Evolutionary conservation across 2,329 filamentous ascomycete species (phyloP), one percentile per base, ranked within the genome.

Genomic region (Xylaria sp.): DNA sequence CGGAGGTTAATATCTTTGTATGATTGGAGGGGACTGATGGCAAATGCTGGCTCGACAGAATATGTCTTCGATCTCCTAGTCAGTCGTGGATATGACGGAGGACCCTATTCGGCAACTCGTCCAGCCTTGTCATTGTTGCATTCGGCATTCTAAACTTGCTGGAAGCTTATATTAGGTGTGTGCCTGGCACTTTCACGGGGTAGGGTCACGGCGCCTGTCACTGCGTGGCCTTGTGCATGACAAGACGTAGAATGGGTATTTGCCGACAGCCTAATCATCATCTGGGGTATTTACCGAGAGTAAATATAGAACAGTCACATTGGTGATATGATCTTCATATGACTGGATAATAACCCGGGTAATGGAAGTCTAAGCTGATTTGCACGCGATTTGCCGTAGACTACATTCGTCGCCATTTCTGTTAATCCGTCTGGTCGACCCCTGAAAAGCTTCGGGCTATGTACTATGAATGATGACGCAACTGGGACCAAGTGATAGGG

Each of bases 301-400:
- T 63, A 53, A n/a, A 56, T 63, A 66, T 67, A 63, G 56, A 42
- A 59, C 60, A 58, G 44, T 54, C 56, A 51, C 58, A 57, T 54
- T 13, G 31, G 45, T 54, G 50, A 39, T 49, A 27, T 53, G 33
- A 38, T 65, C 38, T 61, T 42, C 36, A 68, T 63, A 61, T 64
- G 13, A 53, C 65, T 66, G 59, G 65, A 58, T 69, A 68, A 69
- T 66, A 36, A 62, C 4, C 65, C 68, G 68, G 68, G 20, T 69
- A 66, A 68, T 65, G 53, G 63, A 33, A 49, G 13, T 13, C 54
- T 15, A 57, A 55, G 68, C 65, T 63, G 68, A 69, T 69, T 69
- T 67, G 68, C 51, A 59, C 53, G 22, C 45, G 11, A 69, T 66
- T 53, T 69, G 65, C 68, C 65, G 65, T 54, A 25, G 51, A 36